Evolutionary conservation across 805 yeast genomes (phyloP).

Genomic region (Yamadazyma endophytica): DNA sequence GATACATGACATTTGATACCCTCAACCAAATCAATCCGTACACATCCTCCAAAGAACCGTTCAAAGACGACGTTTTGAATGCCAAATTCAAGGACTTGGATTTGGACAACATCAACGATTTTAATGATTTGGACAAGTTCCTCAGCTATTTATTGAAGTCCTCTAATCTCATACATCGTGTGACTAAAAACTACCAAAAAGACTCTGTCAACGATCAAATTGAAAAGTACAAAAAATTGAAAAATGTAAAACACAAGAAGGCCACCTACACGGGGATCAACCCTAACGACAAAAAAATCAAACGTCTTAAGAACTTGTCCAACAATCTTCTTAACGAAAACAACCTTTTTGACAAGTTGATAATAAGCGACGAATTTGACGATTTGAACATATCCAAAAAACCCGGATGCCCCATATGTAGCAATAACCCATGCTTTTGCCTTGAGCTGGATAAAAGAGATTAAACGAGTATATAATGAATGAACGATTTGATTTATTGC

Average conservation of each 20-base stretch:
- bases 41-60: constrained; percentile 1
- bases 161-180: constrained; percentile 35
- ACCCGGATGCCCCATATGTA: no score
- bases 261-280: constrained; percentile 3
- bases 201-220: constrained; percentile 20
- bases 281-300: neutral
- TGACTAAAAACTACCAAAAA: constrained; percentile 22
- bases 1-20: constrained; percentile 41
- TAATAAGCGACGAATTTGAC: constrained; percentile 8
- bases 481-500: no score
- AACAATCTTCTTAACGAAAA: constrained; percentile 11
- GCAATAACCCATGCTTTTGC: no score
- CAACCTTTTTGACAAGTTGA: constrained; percentile 13
- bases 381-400: no score
- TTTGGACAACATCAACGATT: constrained; percentile 34
- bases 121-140: constrained; percentile 38
- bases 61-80: constrained; percentile 2
- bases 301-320: constrained; percentile 1
- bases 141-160: constrained; percentile 33
- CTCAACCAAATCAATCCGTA: constrained; percentile 16
- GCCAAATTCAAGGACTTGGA: constrained; percentile 5
- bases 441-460: no score
- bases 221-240: constrained; percentile 16
- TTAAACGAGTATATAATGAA: no score
- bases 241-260: constrained; percentile 12